Evolutionary conservation across 2,329 filamentous ascomycete species (phyloP), one percentile per base, ranked within the genome.

Genomic region (Phialocephala subalpina): DNA sequence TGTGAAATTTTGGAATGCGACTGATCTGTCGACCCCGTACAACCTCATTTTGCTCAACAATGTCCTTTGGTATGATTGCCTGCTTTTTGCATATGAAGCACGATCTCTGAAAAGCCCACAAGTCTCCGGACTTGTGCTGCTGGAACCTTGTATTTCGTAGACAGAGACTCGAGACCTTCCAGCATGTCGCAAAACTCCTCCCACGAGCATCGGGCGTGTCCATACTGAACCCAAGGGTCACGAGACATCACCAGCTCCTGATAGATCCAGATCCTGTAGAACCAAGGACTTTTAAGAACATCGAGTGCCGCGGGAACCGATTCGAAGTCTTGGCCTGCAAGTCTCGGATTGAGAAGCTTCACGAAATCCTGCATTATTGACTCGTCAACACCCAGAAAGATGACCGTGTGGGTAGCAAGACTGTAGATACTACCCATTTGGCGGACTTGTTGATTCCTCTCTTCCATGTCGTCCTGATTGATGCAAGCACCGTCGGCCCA

Each of bases 401-500:
- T 56, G 2, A 64, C n/a, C 1, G 57, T 64, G 20, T 60, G 62
- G 25, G 59, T 25, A 3, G 62, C 62, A 18, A 33, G 22, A 2
- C 42, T 33, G 20, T 64, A 68, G 22, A 66, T 62, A 6, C 59
- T 16, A 14, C 9, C 33, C 57, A 68, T 64, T 22, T 64, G 60
- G 2, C 42, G 35, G 18, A 68, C 60, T 47, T 68, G 66, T n/a
- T 49, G 33, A 14, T 42, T 45, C 27, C 60, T 35, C 33, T 66
- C 66, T 25, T 58, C 27, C 1, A 58, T 12, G 20, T 64, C 53
- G 1, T 33, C 20, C 36, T 69, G 67, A 36, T 67, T 60, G 22
- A 68, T 66, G 35, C 63, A 66, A 16, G 66, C 38, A 5, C 42
- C 63, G 36, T 68, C 66, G 5, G 60, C 58, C 67, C 64, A 69